Base-by-base conservation (phyloP, 306 rosid species). In the Ochetophila trinervis region DNA sequence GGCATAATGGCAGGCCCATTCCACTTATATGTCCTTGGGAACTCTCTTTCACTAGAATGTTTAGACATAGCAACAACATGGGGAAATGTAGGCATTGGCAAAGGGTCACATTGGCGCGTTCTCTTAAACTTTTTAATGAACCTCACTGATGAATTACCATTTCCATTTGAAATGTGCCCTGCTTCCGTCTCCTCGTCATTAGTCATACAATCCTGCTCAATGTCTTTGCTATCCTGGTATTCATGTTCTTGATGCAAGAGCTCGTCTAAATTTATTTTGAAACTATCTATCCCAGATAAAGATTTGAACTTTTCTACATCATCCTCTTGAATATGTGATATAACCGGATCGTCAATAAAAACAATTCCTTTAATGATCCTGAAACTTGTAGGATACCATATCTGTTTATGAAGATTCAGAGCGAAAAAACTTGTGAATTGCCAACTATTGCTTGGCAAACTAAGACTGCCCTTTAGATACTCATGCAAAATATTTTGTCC, bases 401-500 rank as follows among this genome's bases (percentile, higher is more conserved):
- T 82, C 79, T 88, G 96, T 53, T 54, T 58, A 72, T 88, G 92
- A 70, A 86, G 85, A 71, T 67, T 67, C 76, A 74, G 72, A 74
- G 96, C 91, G 52, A 84, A 86, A 64, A 88, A 27, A 42, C 68
- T 70, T 0, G 85, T 84, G 77, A 88, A 88, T 77, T 88, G 89
- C 63, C 47, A 19, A 57, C 67, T 45, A 27, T 78, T 79, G 37
- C 50, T 54, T 49, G 82, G 72, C 53, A 75, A 74, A 15, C 30
- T 21, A 50, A 81, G 77, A 13, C 60, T 71, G 16, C 88, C 91
- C 76, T 76, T 86, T 6, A 88, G 59, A 77, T 88, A 86, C 81
- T 76, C 19, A 52, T 77, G 90, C 49, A 88, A 73, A 77, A 66
- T 72, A 37, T 61, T 57, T 15, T 63, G 66, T 70, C 71, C 77